Conservation (phyloP, 2,329 filamentous ascomycete genomes). For the Aspergillus udagawae region DNA sequence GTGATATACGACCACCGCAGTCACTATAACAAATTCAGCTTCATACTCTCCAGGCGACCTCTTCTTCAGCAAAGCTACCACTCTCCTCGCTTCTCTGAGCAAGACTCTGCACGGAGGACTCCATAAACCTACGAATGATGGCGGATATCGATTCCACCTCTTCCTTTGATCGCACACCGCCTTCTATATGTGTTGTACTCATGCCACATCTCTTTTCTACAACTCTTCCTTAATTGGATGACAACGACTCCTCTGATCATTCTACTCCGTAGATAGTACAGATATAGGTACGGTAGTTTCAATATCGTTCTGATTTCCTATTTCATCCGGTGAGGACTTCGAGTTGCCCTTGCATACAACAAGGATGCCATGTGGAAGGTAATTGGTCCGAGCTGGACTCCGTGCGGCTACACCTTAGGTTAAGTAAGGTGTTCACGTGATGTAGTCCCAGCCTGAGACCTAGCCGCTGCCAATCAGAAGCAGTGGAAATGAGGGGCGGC, state of each 20-base stretch:
- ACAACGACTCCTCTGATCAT: background rate
- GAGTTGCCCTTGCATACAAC: background rate
- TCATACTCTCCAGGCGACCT: background rate
- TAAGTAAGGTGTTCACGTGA: background rate
- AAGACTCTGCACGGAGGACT: background rate
- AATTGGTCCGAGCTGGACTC: background rate
- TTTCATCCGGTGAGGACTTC: background rate
- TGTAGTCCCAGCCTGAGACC: background rate
- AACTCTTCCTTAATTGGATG: background rate
- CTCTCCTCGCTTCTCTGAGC: background rate
- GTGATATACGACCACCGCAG: too few species aligned
- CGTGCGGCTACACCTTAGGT: background rate
- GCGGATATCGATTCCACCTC: background rate
- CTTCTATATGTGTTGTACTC: background rate
- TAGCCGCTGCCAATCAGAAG: slow-evolving; percentile 12
- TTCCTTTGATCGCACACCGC: background rate
- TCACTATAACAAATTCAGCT: background rate
- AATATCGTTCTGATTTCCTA: background rate
- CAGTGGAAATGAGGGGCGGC: slow-evolving; percentile 14
- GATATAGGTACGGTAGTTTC: too few species aligned
- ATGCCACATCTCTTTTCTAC: background rate
- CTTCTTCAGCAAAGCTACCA: too few species aligned
- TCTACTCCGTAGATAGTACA: background rate
- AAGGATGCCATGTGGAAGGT: background rate
- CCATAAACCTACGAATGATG: too few species aligned